A percentile compares a stretch with the other conserved stretches of the same genome.
Evolutionary conservation across 371 early-diverging fungal species (phyloP).

Genomic region (Zychaea mexicana): DNA sequence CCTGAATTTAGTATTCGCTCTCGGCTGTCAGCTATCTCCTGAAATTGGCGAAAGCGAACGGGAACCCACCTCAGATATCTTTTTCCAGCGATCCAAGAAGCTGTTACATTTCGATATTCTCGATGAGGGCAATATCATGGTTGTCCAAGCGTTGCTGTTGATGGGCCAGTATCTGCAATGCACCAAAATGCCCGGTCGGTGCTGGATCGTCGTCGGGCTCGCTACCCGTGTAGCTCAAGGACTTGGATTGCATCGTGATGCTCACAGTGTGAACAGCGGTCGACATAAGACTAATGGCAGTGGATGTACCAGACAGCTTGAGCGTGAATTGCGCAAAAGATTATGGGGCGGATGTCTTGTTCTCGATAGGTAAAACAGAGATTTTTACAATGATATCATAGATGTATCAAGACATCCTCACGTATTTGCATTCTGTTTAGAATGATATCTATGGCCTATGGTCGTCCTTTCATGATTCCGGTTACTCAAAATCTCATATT

Average conservation of each 20-base stretch:
- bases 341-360: constrained; percentile 32
- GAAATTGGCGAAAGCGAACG: constrained; percentile 26
- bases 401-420: neutral
- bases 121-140: constrained; percentile 28
- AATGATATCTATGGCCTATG: constrained; percentile 32
- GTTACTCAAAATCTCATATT: constrained; percentile 17
- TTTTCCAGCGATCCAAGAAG: constrained; percentile 29
- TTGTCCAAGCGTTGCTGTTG: constrained; percentile 26
- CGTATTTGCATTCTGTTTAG: too few species aligned
- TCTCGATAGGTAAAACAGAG: constrained; percentile 25
- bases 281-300: neutral
- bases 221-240: constrained; percentile 29
- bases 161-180: constrained; percentile 36
- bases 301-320: constrained; percentile 13
- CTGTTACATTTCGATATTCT: constrained; percentile 29
- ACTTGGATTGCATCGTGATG: constrained; percentile 25
- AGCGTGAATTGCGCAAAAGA: constrained; percentile 21
- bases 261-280: constrained; percentile 7
- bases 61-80: constrained; percentile 24
- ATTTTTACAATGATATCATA: too few species aligned
- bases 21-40: constrained; percentile 30
- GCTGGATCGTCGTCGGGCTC: constrained; percentile 31
- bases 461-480: constrained; percentile 32
- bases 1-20: constrained; percentile 29
- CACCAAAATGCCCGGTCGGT: constrained; percentile 26